phyloP scores from a whole-genome alignment of 306 rosid genomes.

The Cyamopsis tetragonoloba region DNA sequence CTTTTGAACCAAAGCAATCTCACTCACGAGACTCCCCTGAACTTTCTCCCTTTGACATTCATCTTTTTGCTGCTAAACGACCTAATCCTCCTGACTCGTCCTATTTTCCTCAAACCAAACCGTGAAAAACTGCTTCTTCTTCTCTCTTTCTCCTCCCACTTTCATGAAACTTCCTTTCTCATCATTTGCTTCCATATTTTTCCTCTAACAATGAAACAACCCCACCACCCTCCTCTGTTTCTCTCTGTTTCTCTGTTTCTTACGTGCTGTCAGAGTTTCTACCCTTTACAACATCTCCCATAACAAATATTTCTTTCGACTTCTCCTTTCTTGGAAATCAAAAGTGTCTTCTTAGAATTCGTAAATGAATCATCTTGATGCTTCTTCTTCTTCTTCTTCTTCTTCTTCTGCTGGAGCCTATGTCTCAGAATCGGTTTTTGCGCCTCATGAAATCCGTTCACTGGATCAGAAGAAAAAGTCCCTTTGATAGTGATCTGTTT shows the following conservation, averaged over 20 bases:
- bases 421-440: slow-evolving; percentile 81
- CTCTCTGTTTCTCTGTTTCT: not conserved
- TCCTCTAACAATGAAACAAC: slow-evolving; percentile 44
- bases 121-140: slow-evolving; percentile 48
- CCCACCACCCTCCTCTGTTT: not conserved
- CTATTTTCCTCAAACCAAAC: slow-evolving; percentile 43
- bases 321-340: not conserved
- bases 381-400: slow-evolving; percentile 15
- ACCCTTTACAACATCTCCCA: slow-evolving; percentile 28
- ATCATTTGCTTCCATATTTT: slow-evolving; percentile 26
- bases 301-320: not conserved
- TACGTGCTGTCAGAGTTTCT: not conserved
- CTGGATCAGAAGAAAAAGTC: slow-evolving; percentile 71
- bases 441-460: slow-evolving; percentile 73
- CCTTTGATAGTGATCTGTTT: slow-evolving; percentile 47
- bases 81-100: slow-evolving; percentile 63
- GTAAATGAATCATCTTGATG: slow-evolving; percentile 27
- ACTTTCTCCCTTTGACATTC: slow-evolving; percentile 57
- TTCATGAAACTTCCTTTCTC: slow-evolving; percentile 41
- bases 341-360: slow-evolving; percentile 29
- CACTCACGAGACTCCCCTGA: slow-evolving; percentile 84
- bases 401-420: slow-evolving; percentile 39
- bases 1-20: slow-evolving; percentile 77
- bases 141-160: slow-evolving; percentile 33
- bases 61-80: slow-evolving; percentile 71